Conservation (phyloP, 441 rosid species). For the Brassica balearica region DNA sequence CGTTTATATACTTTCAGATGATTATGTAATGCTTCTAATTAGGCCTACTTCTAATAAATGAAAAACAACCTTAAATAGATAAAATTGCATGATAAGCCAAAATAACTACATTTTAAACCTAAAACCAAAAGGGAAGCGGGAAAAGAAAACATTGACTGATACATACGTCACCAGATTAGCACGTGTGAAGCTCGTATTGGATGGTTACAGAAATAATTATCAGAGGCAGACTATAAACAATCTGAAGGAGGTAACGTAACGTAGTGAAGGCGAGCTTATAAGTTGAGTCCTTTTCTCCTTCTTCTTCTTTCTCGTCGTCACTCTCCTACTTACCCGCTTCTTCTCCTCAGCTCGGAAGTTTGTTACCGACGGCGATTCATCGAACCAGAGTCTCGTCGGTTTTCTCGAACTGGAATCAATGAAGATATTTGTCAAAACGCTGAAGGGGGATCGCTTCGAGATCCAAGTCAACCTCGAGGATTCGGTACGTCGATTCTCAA, state of each 20-base stretch:
- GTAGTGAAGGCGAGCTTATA: background rate
- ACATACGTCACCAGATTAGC: background rate
- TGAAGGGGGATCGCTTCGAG: slow-evolving; percentile 71
- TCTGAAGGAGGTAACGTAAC: background rate
- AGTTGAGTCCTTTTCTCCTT: background rate
- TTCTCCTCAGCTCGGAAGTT: background rate
- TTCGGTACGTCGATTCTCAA: slow-evolving; percentile 42
- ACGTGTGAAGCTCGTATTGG: background rate
- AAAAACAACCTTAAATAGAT: background rate
- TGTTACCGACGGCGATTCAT: background rate
- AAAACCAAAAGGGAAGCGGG: background rate
- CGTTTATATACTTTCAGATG: too few relatives aligned
- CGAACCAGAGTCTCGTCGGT: background rate
- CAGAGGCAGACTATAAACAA: background rate
- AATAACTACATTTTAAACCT: background rate
- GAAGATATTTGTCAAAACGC: slow-evolving; percentile 70
- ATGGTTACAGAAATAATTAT: background rate
- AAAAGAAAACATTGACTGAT: too few relatives aligned
- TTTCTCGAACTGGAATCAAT: slow-evolving; percentile 35
- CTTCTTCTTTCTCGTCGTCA: background rate
- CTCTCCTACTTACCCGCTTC: background rate
- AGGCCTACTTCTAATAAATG: background rate
- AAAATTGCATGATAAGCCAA: background rate
- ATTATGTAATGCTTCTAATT: too few relatives aligned
- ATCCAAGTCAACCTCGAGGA: slow-evolving; percentile 70